Percentiles rank a stretch among this genome's conserved stretches.
phyloP scores from a whole-genome alignment of 2,329 filamentous ascomycete genomes.

The Penicillium sp. region DNA sequence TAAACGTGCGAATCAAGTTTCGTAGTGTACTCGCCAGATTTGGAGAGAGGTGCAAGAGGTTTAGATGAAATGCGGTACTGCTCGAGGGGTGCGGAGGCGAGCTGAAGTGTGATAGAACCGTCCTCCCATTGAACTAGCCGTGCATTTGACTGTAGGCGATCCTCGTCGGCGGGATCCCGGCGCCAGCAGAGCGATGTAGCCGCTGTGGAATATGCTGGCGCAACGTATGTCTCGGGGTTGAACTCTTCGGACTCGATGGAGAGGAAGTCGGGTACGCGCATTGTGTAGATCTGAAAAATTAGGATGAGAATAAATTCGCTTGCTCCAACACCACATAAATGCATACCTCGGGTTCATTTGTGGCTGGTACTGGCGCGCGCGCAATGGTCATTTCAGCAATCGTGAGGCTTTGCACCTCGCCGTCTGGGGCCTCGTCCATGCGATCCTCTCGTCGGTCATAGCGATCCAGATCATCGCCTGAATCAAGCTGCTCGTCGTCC shows the following conservation, averaged over 20 bases:
- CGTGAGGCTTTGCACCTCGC: slow-evolving; percentile 49
- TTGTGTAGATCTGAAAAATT: slow-evolving; percentile 55
- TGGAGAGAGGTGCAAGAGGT: slow-evolving; percentile 58
- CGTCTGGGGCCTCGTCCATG: slow-evolving; percentile 47
- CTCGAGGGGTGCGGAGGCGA: slow-evolving; percentile 61
- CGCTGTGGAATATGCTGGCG: slow-evolving; percentile 64
- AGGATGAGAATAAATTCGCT: slow-evolving; percentile 6
- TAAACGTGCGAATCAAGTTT: slow-evolving; percentile 65
- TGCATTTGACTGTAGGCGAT: slow-evolving; percentile 64
- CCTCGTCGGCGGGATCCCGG: slow-evolving; percentile 60
- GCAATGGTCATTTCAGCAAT: slow-evolving; percentile 59
- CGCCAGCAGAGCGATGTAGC: slow-evolving; percentile 67
- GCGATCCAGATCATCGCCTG: slow-evolving; percentile 62
- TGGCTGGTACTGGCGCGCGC: slow-evolving; percentile 59
- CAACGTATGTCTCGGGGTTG: slow-evolving; percentile 61
- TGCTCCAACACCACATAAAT: background rate
- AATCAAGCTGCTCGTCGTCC: slow-evolving; percentile 65
- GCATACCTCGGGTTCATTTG: slow-evolving; percentile 42
- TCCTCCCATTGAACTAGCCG: slow-evolving; percentile 68
- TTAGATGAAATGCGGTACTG: slow-evolving; percentile 63
- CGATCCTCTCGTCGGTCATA: slow-evolving; percentile 53
- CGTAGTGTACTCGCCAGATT: slow-evolving; percentile 53
- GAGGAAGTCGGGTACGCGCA: slow-evolving; percentile 65
- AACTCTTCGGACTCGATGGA: slow-evolving; percentile 63
- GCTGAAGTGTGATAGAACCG: slow-evolving; percentile 65